Evolutionary conservation across 345 rosid species (phyloP).

Genomic region (Lepidium sativum): DNA sequence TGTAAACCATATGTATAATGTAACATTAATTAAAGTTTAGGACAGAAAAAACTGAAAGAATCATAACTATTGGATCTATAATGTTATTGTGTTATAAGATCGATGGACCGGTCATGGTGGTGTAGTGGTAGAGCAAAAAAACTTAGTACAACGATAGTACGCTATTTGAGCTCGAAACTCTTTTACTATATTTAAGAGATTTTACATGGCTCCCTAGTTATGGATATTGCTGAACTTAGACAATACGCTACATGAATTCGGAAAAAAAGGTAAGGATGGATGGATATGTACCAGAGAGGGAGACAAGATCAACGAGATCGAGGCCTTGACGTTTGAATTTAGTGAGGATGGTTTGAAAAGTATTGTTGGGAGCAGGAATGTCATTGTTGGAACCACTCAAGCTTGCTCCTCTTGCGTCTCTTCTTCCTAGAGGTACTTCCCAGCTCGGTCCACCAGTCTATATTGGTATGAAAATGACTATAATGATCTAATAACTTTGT

Average conservation of each 20-base stretch:
- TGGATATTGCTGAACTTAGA: too few species aligned
- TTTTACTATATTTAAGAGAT: too few species aligned
- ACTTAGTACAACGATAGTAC: too few species aligned
- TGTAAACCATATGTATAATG: slow-evolving; percentile 7
- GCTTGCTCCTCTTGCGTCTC: slow-evolving; percentile 63
- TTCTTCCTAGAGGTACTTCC: slow-evolving; percentile 86
- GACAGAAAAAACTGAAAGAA: background rate
- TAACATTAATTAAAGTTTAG: too few species aligned
- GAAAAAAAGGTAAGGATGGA: background rate
- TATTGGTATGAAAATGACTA: background rate
- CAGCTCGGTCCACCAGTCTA: slow-evolving; percentile 85
- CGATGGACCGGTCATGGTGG: too few species aligned
- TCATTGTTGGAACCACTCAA: slow-evolving; percentile 69
- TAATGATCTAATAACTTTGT: background rate
- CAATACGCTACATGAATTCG: too few species aligned
- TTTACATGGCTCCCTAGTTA: too few species aligned
- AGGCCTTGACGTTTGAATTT: slow-evolving; percentile 57
- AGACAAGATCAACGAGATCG: slow-evolving; percentile 56
- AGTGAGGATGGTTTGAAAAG: slow-evolving; percentile 50
- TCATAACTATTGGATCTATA: background rate
- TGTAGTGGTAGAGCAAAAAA: too few species aligned
- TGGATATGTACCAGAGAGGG: slow-evolving; percentile 47
- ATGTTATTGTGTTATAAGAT: too few species aligned
- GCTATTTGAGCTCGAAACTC: too few species aligned
- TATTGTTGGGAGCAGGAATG: slow-evolving; percentile 58